Evolutionary conservation across 2,329 filamentous ascomycete species (phyloP), one percentile per base, ranked within the genome.

Genomic region (Claviceps quebecensis): DNA sequence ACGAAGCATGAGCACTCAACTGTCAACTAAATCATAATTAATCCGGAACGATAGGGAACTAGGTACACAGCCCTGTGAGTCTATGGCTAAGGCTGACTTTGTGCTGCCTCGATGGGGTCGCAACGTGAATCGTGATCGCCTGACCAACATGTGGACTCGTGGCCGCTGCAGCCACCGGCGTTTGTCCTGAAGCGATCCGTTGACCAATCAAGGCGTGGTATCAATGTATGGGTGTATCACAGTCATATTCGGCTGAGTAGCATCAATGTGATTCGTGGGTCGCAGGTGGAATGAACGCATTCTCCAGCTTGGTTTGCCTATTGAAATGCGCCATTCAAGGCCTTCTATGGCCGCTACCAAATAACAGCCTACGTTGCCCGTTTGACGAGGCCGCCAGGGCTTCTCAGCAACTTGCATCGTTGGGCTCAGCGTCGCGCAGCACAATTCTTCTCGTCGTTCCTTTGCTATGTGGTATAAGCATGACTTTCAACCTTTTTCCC

Each of bases 311-410:
- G 8, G 9, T 19, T 41, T 41, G 9, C 11, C 40, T 5, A 9
- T 19, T 19, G 29, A 34, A 34, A 23, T 16, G 23, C 23, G 23
- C 23, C 23, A 29, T 29, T 16, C 43, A 29, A 45, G 43, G 14
- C 43, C 14, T 29, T 17, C 13, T 29, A 9, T n/a, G 23, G 22
- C 17, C 34, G 19, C 38, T 43, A 29, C 44, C 45, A 48, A 50
- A 51, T 50, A 9, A 39, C 29, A 47, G 45, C 36, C 22, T 43
- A n/a, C 8, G 23, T 43, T 45, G 52, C 51, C 55, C 45, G 46
- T 51, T 45, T 52, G 53, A 58, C 56, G 55, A 52, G 55, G 56
- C 56, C 52, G 34, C 51, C 47, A 13, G 16, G 9, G 14, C 14
- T 23, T 17, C 17, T 40, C 36, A 22, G 22, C 40, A 16, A 36